Conservation (phyloP, 441 rosid species). For the Corymbia citriodora region DNA sequence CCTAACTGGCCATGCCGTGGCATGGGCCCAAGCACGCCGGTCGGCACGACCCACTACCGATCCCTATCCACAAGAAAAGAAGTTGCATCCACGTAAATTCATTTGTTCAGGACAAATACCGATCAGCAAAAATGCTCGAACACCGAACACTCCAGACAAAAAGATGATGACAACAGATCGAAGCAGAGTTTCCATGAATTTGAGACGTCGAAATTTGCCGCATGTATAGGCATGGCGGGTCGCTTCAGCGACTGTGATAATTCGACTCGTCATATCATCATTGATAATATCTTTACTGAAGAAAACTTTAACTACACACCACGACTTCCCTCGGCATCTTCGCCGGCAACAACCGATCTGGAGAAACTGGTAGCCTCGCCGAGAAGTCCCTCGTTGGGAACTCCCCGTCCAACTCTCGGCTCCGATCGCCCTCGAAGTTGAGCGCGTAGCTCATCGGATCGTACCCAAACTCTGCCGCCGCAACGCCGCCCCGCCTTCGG, state of each 20-base stretch:
- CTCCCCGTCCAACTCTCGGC: fast-evolving
- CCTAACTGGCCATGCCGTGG: not conserved
- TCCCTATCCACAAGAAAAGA: not conserved
- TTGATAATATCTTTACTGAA: too few species aligned
- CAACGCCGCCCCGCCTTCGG: fast-evolving
- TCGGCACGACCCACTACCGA: not conserved
- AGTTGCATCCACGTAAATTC: not conserved
- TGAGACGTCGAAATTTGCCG: not conserved
- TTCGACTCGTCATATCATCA: not conserved
- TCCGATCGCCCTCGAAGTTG: not conserved
- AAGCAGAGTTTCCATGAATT: not conserved
- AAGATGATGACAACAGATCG: not conserved
- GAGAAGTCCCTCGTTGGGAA: fast-evolving
- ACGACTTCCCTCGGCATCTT: not conserved
- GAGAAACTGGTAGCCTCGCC: not conserved
- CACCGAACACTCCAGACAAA: fast-evolving
- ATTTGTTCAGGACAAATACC: not conserved
- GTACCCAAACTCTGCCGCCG: not conserved
- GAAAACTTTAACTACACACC: not conserved
- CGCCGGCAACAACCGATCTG: not conserved
- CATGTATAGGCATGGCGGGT: not conserved
- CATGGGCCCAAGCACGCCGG: not conserved
- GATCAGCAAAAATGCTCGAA: not conserved
- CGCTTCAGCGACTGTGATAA: fast-evolving
- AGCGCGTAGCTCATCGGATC: not conserved